These are phyloP conservation scores for Boletellus ananiceps DNA, from an alignment of 768 basidiomycete species.

Conservation along the genomic window DNA sequence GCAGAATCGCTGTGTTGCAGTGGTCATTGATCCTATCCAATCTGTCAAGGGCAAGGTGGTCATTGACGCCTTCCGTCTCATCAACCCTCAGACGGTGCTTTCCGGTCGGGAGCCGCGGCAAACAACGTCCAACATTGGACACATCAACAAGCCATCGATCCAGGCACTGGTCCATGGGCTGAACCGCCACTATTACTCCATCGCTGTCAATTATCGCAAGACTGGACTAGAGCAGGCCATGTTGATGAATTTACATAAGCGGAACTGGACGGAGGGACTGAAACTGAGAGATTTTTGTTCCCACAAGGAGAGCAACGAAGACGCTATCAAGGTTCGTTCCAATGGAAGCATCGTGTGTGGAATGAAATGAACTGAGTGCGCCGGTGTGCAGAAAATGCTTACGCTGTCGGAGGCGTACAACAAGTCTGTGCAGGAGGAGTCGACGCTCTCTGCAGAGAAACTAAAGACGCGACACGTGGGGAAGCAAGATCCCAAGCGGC, in stretches of 20 bases:
- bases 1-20: conserved; percentile 89
- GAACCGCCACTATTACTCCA: conserved; percentile 97
- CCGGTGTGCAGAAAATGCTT: conserved; percentile 61
- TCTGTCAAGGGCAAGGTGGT: conserved; percentile 99
- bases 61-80: conserved; percentile 97
- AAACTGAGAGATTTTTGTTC: conserved; percentile 85
- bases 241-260: conserved; percentile 98
- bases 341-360: conserved; percentile 10
- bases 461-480: conserved; percentile 97
- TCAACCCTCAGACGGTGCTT: conserved; percentile 86
- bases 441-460: conserved; percentile 89
- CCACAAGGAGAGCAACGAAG: conserved; percentile 87
- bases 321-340: conserved; percentile 80
- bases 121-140: conserved; percentile 96
- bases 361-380: conserved; percentile 17
- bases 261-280: conserved; percentile 98
- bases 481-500: conserved; percentile 96
- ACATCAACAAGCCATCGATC: conserved; percentile 98
- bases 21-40: conserved; percentile 98
- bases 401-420: conserved; percentile 90
- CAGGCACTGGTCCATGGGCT: conserved; percentile 97
- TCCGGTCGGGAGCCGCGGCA: conserved; percentile 93
- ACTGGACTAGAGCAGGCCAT: conserved; percentile 97
- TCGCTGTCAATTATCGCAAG: conserved; percentile 97
- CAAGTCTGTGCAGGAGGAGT: conserved; percentile 97